A percentile compares a stretch with the other conserved stretches of the same genome.
Conservation (phyloP, 257 asterid species). For the Nicotiana undulata region DNA sequence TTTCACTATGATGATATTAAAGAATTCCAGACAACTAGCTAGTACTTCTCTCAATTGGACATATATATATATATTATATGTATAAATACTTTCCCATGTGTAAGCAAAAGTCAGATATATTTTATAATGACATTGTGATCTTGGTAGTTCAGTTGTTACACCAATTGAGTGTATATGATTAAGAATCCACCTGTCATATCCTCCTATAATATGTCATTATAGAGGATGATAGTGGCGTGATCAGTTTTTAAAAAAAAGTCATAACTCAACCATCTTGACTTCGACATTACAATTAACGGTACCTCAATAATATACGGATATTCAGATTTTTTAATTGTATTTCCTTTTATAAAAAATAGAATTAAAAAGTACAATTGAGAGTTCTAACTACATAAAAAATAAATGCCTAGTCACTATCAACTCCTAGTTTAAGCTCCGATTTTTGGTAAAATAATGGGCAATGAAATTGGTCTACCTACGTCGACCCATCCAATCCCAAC, state of each 20-base stretch:
- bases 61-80: background rate
- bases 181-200: conserved; percentile 25
- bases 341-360: background rate
- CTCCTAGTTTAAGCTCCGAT: no score
- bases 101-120: conserved; percentile 21
- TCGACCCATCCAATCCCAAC: background rate
- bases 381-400: background rate
- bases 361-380: no score
- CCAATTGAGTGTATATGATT: conserved; percentile 28
- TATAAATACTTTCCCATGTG: background rate
- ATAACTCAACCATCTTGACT: background rate
- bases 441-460: background rate
- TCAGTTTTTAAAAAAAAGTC: background rate
- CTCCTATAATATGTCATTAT: conserved; percentile 10
- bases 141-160: conserved; percentile 56
- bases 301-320: background rate
- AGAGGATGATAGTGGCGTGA: background rate
- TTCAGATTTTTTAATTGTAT: background rate
- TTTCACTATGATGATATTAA: conserved; percentile 8
- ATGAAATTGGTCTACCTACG: background rate
- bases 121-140: conserved; percentile 14
- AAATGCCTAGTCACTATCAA: no score
- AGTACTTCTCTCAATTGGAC: conserved; percentile 1
- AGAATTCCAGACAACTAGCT: conserved; percentile 15
- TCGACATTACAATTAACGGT: background rate